Evolutionary conservation across 2,329 filamentous ascomycete genomes (phyloP), one percentile per base, ranked within the genome.

Genomic region (Davidsoniella neocaledoniae): DNA sequence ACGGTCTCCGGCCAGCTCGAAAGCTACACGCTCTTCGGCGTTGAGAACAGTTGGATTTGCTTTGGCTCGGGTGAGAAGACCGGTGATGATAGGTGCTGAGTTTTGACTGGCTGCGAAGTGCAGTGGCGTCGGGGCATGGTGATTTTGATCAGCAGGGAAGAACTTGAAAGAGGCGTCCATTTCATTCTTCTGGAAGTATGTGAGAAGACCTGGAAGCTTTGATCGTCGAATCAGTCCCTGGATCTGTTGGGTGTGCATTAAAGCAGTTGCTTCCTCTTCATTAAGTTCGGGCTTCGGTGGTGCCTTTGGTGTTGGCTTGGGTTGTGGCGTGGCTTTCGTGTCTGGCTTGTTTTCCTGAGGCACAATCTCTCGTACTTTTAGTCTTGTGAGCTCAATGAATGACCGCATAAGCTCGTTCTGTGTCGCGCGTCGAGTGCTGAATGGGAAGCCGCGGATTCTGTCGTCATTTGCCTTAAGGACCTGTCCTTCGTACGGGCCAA

Each of bases 371-470:
- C 77, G 79, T 43, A 94, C 73, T 64, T 98, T 95, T 14, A 95
- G 73, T 14, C 91, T 73, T 0, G 91, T 98, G 29, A 98, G 73
- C 66, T 98, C 91, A 54, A 94, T 83, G 58, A 95, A 98, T 1
- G 83, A 83, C 38, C 90, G 78, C 83, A 96, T 91, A 0, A 98
- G 77, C 63, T 98, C 91, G 44, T 83, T 85, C 60, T 96, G 88
- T 0, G 91, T 98, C 0, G 91, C 86, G 51, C 91, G 74, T 10
- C 87, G 76, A 7, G 91, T 98, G 62, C 76, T 94, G 63, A 98
- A 98, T 0, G 91, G 91, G 55, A 98, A 95, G 0, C 85, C 82
- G 50, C 91, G 75, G 58, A 94, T 72, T 36, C 91, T 73, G 1
- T 79, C 69, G 59, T 98, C 91, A 54, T 86, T 86, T 9, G 79